Evolutionary conservation across 768 basidiomycete genomes (phyloP), one percentile per base, ranked within the genome.

Genomic region (Cytidiella melzeri): DNA sequence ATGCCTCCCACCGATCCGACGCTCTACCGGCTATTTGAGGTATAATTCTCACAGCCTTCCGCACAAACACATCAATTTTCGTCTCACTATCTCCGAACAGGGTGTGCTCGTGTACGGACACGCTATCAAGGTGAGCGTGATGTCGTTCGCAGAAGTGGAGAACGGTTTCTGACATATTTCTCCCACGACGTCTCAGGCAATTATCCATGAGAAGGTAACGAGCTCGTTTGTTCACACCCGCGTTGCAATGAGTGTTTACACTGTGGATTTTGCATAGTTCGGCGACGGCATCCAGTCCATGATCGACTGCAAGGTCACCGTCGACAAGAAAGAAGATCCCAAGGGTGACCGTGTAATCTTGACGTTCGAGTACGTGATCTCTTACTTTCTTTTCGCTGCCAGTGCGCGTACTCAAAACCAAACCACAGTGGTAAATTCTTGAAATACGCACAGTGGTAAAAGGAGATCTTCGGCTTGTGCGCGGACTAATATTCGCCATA

Each of bases 261-360:
- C n/a, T n/a, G n/a, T n/a, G n/a, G n/a, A n/a, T n/a, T n/a, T n/a
- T n/a, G n/a, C n/a, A n/a, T 42, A 87, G 84, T 90, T 89, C 54
- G 88, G 88, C 4, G 88, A 91, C 58, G 87, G 88, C 4, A 90
- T 91, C 53, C 89, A 90, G 86, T 86, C 84, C 18, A 87, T 90
- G 84, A 88, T 90, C 50, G 87, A 91, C 63, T 90, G 87, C 66
- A 81, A 77, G 56, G 73, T 90, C 52, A 73, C 71, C 41, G 70
- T 90, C 40, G 71, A 78, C 53, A 79, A 72, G 68, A 89, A 90
- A 63, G 72, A 75, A 15, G 79, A 89, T 57, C 85, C 86, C 13
- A 86, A 83, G 59, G 87, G 87, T 28, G 87, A 90, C 57, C 84
- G 88, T 39, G 83, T 89, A 7, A 57, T 88, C 15, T 69, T 91